phyloP scores from a whole-genome alignment of 768 basidiomycete genomes.

The Baorangia bicolor region DNA sequence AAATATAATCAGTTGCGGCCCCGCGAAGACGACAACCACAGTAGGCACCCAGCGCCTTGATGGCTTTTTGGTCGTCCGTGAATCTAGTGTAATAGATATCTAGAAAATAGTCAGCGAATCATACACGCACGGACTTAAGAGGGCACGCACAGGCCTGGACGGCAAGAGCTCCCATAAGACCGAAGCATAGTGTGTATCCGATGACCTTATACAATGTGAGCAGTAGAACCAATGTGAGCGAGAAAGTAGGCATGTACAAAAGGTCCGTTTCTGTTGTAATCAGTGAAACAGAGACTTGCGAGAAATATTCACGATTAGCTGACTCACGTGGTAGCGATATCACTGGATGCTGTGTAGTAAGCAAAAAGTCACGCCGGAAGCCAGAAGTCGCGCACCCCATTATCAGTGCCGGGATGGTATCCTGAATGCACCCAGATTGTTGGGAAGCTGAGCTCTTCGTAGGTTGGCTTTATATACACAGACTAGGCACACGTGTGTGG shows the following conservation, averaged over 20 bases:
- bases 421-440: background rate
- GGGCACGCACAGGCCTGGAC: slow-evolving; percentile 16
- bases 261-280: slow-evolving; percentile 1
- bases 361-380: too few relatives aligned
- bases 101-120: background rate
- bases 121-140: background rate
- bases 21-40: fast-evolving
- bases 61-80: slow-evolving; percentile 7
- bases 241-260: slow-evolving; percentile 5
- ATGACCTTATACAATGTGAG: slow-evolving; percentile 2
- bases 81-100: slow-evolving; percentile 23
- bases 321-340: background rate
- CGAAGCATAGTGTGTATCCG: slow-evolving; percentile 16
- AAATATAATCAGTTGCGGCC: background rate
- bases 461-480: background rate
- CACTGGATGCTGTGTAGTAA: background rate
- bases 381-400: background rate
- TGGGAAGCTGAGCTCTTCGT: too few relatives aligned
- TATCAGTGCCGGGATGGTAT: background rate
- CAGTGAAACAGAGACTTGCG: background rate
- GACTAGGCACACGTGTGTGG: too few relatives aligned
- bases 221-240: background rate
- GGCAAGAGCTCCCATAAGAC: slow-evolving; percentile 13
- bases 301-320: background rate
- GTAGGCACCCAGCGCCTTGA: slow-evolving; percentile 15